phyloP scores from a whole-genome alignment of 139 green algal species.

The Coelastrella sp. region DNA sequence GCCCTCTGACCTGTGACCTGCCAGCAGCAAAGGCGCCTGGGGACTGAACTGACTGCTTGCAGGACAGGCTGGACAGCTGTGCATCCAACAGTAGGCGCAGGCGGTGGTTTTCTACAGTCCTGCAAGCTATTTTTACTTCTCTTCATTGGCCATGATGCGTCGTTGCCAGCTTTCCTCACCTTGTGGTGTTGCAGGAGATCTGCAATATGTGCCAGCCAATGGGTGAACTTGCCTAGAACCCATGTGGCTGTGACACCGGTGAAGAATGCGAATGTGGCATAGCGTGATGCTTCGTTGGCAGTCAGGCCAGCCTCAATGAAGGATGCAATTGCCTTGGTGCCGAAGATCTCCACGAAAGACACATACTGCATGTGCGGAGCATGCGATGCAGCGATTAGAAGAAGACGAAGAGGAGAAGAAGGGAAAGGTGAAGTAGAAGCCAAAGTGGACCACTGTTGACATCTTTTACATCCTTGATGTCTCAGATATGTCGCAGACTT shows the following conservation, averaged over 20 bases:
- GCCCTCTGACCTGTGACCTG: too few relatives aligned
- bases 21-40: too few relatives aligned
- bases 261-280: conserved; percentile 77
- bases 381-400: background rate
- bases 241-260: conserved; percentile 64
- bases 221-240: conserved; percentile 66
- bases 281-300: conserved; percentile 55
- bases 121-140: too few relatives aligned
- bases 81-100: too few relatives aligned
- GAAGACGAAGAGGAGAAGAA: background rate
- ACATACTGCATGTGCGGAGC: conserved; percentile 53
- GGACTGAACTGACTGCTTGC: too few relatives aligned
- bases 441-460: too few relatives aligned
- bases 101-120: too few relatives aligned
- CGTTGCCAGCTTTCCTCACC: background rate
- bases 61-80: too few relatives aligned
- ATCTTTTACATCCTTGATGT: background rate
- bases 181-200: background rate
- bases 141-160: background rate
- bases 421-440: too few relatives aligned
- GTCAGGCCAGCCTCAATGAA: conserved; percentile 58
- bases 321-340: conserved; percentile 59
- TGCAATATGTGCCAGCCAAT: conserved; percentile 34
- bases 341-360: conserved; percentile 78
- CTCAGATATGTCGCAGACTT: background rate